A percentile compares a stretch with the other conserved stretches of the same genome.
phyloP scores from a whole-genome alignment of 75 land plant genomes.

The Ceratopteris richardii region DNA sequence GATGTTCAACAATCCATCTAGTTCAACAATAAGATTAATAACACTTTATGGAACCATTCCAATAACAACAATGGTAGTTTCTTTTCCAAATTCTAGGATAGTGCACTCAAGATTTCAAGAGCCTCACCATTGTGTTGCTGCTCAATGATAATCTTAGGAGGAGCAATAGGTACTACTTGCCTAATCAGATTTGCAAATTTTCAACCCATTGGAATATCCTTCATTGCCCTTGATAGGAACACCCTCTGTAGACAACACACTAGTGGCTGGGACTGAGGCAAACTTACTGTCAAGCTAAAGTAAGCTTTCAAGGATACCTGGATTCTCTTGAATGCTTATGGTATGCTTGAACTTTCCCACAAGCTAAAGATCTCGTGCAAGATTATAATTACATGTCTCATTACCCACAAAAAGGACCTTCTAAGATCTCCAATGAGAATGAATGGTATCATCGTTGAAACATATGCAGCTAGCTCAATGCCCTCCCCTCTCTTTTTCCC shows the following conservation, averaged over 20 bases:
- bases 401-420: conserved; percentile 42
- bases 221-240: conserved; percentile 38
- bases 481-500: no score
- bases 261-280: conserved; percentile 42
- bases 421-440: no score
- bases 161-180: conserved; percentile 76
- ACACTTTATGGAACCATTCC: conserved; percentile 83
- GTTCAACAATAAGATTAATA: conserved; percentile 73
- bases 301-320: conserved; percentile 52
- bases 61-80: conserved; percentile 60
- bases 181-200: conserved; percentile 47
- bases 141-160: conserved; percentile 80
- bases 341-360: conserved; percentile 68
- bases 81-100: conserved; percentile 51
- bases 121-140: conserved; percentile 55
- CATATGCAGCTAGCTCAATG: no score
- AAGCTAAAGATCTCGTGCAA: conserved; percentile 47
- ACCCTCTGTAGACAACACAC: conserved; percentile 46
- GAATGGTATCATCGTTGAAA: no score
- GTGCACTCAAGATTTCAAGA: conserved; percentile 42
- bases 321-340: conserved; percentile 43
- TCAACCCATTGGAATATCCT: conserved; percentile 30
- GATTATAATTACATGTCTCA: conserved; percentile 14
- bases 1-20: conserved; percentile 73
- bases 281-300: conserved; percentile 70